Base-by-base conservation (phyloP, 495 filamentous ascomycete species). In the Neurospora intermedia region DNA sequence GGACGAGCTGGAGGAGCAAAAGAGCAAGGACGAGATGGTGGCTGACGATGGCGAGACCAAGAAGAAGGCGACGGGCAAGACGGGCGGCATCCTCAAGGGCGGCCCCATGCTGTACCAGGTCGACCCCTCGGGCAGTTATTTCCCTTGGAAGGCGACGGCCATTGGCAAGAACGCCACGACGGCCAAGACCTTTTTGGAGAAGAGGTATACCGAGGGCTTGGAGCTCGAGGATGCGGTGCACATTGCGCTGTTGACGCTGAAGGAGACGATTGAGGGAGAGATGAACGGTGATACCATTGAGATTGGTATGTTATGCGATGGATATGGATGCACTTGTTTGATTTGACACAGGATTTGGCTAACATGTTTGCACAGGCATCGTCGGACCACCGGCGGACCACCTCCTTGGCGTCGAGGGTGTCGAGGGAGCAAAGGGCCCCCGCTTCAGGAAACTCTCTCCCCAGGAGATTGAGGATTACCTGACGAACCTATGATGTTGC, bases 271-370 rank as follows among this genome's bases (percentile, higher is more conserved):
- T 76, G 96, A 98, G 83, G 96, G 96, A 35, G 96, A 99, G 85
- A 98, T 98, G 96, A 98, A 93, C 79, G 96, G 96, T 69, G 96
- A 98, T 82, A 98, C 96, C 48, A 95, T 99, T 77, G 96, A 99
- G 86, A 97, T 99, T 78, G 95, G 95, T 95, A 79, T 83, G 91
- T 76, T 1, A 38, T 23, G 7, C 40, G 69, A 40, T 7, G 9
- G 18, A 31, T 38, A 1, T 69, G 3, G 69, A n/a, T 43, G 27
- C 41, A 45, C 16, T 59, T 43, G 1, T 73, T 31, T 27, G 43
- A 79, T 69, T 82, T 87, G 81, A 88, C 27, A 2, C 39, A 10
- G 9, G 39, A 40, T 40, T 7, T 43, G 42, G 18, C 81, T 73
- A 69, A 75, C 69, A 69, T 16, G 16, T 15, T 4, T 42, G n/a